A percentile compares a stretch with the other conserved stretches of the same genome.
Evolutionary conservation across 352 stramenopile species (phyloP).

Genomic region (Phytophthora megakarya): DNA sequence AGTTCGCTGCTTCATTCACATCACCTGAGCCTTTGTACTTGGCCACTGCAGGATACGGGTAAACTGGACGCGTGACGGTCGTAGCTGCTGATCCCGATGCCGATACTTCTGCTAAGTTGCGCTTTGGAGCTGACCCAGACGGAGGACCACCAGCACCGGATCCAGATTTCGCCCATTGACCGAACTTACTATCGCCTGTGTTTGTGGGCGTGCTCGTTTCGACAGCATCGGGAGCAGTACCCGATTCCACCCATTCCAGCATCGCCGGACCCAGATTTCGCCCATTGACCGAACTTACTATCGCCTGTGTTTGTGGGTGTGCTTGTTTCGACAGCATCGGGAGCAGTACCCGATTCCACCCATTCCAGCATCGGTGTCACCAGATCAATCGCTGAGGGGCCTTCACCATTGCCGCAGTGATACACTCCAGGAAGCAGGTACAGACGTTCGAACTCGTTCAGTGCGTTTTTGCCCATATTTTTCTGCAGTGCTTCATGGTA

Average conservation of each 20-base stretch:
- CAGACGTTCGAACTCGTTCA: conserved; percentile 48
- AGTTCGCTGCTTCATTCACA: conserved; percentile 36
- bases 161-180: conserved; percentile 32
- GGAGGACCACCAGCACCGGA: conserved; percentile 11
- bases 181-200: conserved; percentile 30
- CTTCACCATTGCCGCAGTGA: conserved; percentile 47
- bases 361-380: conserved; percentile 53
- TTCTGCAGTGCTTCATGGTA: conserved; percentile 46
- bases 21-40: conserved; percentile 38
- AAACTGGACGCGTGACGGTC: conserved; percentile 34
- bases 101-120: conserved; percentile 15
- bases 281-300: conserved; percentile 40
- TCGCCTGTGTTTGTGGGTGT: conserved; percentile 18
- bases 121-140: conserved; percentile 14
- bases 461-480: conserved; percentile 34
- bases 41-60: conserved; percentile 34
- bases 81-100: conserved; percentile 30
- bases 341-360: conserved; percentile 38
- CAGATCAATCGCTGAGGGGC: conserved; percentile 45
- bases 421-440: conserved; percentile 55
- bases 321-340: conserved; percentile 37
- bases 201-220: conserved; percentile 31
- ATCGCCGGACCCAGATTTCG: conserved; percentile 24
- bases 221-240: conserved; percentile 34
- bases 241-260: conserved; percentile 48